Percentiles rank a stretch among this genome's conserved stretches.
These are phyloP conservation scores for Lablab purpureus DNA, from an alignment of 306 rosid genomes.

Conservation along the genomic window DNA sequence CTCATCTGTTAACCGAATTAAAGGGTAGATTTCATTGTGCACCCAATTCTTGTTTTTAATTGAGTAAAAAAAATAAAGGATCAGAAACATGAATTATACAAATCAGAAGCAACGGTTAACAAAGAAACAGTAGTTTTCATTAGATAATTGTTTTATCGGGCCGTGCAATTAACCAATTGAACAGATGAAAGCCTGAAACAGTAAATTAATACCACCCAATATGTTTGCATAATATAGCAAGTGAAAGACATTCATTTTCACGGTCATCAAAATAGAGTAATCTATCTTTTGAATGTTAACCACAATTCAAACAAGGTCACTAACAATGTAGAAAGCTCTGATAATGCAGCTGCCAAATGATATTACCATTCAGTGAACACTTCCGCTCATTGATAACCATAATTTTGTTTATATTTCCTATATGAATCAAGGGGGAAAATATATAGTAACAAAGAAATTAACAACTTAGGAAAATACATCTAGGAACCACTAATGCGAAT, in stretches of 20 bases:
- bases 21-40: too few relatives aligned
- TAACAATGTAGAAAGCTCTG: background rate
- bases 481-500: constrained; percentile 55
- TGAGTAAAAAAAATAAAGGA: background rate
- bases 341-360: constrained; percentile 38
- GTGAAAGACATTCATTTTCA: background rate
- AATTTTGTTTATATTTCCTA: constrained; percentile 55
- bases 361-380: constrained; percentile 24
- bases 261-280: constrained; percentile 10
- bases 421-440: constrained; percentile 47
- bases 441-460: constrained; percentile 38
- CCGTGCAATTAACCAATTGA: constrained; percentile 19
- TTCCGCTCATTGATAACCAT: constrained; percentile 37
- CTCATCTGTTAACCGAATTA: background rate
- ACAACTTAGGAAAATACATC: constrained; percentile 54
- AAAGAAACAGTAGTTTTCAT: background rate
- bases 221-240: background rate
- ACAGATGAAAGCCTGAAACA: background rate
- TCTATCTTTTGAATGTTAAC: constrained; percentile 21
- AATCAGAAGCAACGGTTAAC: background rate
- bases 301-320: background rate
- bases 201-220: background rate
- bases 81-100: constrained; percentile 3
- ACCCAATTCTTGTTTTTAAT: background rate
- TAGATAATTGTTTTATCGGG: background rate